Conservation (phyloP, 148 eudicot species). For the Heliosperma pusillum region DNA sequence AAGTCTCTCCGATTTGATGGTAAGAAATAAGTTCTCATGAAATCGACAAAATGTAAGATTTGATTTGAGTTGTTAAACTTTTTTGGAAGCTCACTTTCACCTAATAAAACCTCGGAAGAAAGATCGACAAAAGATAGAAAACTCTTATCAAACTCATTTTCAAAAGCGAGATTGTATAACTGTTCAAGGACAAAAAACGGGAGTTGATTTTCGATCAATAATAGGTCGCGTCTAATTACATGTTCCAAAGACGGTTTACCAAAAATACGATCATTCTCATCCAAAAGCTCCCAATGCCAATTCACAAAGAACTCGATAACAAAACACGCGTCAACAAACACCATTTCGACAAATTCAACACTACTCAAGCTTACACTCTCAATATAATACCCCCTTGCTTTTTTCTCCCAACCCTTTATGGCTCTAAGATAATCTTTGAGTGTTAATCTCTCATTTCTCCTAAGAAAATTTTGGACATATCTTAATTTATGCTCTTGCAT, state of each 20-base stretch:
- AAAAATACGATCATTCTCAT: conserved; percentile 31
- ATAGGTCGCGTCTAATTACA: conserved; percentile 29
- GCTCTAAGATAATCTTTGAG: conserved; percentile 26
- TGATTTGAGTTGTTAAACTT: conserved; percentile 1
- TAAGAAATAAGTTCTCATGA: conserved; percentile 28
- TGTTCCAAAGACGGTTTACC: conserved; percentile 35
- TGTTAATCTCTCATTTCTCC: conserved; percentile 27
- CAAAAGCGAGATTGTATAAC: conserved; percentile 25
- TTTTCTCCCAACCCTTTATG: conserved; percentile 27
- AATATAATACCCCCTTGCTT: conserved; percentile 29
- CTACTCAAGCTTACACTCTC: conserved; percentile 23
- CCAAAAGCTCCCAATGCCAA: conserved; percentile 28
- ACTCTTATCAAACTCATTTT: conserved; percentile 9
- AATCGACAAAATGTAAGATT: conserved; percentile 33
- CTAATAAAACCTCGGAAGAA: conserved; percentile 25
- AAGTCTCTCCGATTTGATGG: conserved; percentile 18
- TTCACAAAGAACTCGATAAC: conserved; percentile 35
- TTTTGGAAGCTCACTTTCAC: conserved; percentile 10
- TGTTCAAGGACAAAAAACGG: conserved; percentile 29
- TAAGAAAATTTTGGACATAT: conserved; percentile 30
- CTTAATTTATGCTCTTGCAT: conserved; percentile 35
- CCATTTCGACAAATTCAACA: conserved; percentile 28
- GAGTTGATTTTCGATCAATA: conserved; percentile 32
- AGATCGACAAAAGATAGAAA: conserved; percentile 16
- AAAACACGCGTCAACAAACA: conserved; percentile 32